Conservation (phyloP, 2,329 filamentous ascomycete genomes). For the Colletotrichum spaethianum region DNA sequence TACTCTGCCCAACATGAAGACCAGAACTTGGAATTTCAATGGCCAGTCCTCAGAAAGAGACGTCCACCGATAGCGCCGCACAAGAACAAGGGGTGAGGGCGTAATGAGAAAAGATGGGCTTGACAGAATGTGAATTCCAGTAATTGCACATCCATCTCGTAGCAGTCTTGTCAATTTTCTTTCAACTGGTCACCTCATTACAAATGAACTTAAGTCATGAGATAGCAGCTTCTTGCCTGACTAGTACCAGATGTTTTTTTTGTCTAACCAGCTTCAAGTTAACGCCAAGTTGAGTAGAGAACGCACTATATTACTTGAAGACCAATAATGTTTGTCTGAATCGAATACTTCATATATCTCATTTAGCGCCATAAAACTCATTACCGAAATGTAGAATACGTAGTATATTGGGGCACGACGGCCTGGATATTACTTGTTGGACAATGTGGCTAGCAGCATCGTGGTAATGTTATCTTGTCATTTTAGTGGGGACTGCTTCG, state of each 20-base stretch:
- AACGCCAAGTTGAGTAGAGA: not conserved
- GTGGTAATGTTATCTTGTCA: constrained; percentile 1
- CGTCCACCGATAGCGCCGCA: not conserved
- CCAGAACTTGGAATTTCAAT: not conserved
- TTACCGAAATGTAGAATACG: not conserved
- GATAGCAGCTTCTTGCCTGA: not conserved
- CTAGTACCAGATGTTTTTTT: not conserved
- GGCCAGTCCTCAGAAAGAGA: not conserved
- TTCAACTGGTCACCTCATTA: not conserved
- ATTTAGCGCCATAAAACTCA: not conserved
- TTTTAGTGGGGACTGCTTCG: not conserved
- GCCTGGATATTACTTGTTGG: not conserved
- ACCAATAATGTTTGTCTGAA: not conserved
- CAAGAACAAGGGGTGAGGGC: not conserved
- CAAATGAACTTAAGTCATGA: not conserved
- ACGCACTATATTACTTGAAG: not conserved
- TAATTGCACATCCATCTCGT: not conserved
- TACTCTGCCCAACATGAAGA: not conserved
- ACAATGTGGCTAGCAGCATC: not conserved
- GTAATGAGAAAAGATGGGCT: not conserved
- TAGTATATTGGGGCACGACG: not conserved
- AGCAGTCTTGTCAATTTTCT: not conserved
- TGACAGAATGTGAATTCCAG: not conserved
- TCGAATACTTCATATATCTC: not conserved
- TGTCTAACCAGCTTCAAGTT: not conserved